phyloP scores from a whole-genome alignment of 768 basidiomycete genomes.

The Termitomyces sp. region DNA sequence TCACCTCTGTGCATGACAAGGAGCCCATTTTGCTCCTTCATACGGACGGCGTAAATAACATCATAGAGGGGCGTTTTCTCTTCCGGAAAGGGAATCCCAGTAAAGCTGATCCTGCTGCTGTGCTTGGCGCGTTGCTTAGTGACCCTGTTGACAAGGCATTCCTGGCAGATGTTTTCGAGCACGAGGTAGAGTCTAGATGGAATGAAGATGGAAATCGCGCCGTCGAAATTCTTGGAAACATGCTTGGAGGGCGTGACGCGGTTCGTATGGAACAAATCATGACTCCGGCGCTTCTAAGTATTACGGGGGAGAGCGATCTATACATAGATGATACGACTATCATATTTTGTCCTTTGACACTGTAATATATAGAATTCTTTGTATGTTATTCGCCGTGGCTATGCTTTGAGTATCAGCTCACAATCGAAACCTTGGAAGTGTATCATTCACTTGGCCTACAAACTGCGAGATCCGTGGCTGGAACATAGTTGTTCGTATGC shows the following conservation, averaged over 20 bases:
- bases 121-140: slow-evolving; percentile 8
- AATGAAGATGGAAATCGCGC: slow-evolving; percentile 10
- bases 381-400: no score
- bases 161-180: slow-evolving; percentile 6
- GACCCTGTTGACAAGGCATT: slow-evolving; percentile 6
- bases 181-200: slow-evolving; percentile 12
- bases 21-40: slow-evolving; percentile 7
- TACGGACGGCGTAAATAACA: slow-evolving; percentile 12
- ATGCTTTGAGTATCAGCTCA: not conserved
- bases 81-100: slow-evolving; percentile 11
- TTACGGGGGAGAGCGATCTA: slow-evolving; percentile 8
- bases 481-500: not conserved
- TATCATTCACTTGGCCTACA: not conserved
- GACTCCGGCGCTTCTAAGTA: slow-evolving; percentile 6
- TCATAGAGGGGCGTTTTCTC: slow-evolving; percentile 10
- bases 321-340: slow-evolving; percentile 13
- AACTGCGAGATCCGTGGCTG: not conserved
- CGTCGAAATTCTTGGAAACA: slow-evolving; percentile 13
- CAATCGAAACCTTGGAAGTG: not conserved
- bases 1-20: not conserved
- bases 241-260: slow-evolving; percentile 11
- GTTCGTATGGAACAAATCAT: slow-evolving; percentile 8
- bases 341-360: slow-evolving; percentile 5
- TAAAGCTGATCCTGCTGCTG: slow-evolving; percentile 5
- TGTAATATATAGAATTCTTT: not conserved